Conservation (phyloP, 257 asterid species). For the Solanum phureja region DNA sequence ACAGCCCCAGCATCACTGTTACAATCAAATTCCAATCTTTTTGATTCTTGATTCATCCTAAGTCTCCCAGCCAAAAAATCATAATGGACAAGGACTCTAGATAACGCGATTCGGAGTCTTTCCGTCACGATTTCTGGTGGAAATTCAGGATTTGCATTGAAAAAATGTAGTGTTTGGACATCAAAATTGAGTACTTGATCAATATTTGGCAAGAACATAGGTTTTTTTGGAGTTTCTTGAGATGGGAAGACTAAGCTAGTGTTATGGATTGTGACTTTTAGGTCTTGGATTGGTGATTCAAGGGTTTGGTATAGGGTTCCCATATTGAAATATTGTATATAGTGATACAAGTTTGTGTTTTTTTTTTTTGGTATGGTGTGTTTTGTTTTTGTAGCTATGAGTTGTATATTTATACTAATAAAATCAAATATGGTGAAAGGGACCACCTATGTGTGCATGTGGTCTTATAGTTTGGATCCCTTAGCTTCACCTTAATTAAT, state of each 20-base stretch:
- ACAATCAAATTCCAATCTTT: conserved; percentile 56
- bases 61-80: conserved; percentile 65
- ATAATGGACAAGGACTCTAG: conserved; percentile 35
- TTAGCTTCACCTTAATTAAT: too few species aligned
- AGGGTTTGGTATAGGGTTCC: conserved; percentile 20
- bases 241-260: conserved; percentile 37
- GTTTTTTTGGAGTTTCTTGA: conserved; percentile 13
- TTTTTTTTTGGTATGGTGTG: neutral
- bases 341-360: neutral
- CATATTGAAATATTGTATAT: conserved; percentile 28
- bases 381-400: neutral
- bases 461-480: neutral
- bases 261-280: conserved; percentile 42
- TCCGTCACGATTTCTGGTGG: conserved; percentile 30
- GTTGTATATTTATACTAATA: conserved; percentile 7
- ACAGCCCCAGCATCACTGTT: conserved; percentile 35
- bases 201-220: conserved; percentile 56
- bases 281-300: conserved; percentile 35
- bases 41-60: conserved; percentile 20
- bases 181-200: conserved; percentile 67
- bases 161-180: conserved; percentile 76
- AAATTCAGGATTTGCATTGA: conserved; percentile 36
- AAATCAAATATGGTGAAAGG: neutral
- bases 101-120: conserved; percentile 36
- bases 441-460: neutral